These are phyloP conservation scores for Scheffersomyces illinoinensis DNA, from an alignment of 1,139 yeast genomes.

Conservation along the genomic window DNA sequence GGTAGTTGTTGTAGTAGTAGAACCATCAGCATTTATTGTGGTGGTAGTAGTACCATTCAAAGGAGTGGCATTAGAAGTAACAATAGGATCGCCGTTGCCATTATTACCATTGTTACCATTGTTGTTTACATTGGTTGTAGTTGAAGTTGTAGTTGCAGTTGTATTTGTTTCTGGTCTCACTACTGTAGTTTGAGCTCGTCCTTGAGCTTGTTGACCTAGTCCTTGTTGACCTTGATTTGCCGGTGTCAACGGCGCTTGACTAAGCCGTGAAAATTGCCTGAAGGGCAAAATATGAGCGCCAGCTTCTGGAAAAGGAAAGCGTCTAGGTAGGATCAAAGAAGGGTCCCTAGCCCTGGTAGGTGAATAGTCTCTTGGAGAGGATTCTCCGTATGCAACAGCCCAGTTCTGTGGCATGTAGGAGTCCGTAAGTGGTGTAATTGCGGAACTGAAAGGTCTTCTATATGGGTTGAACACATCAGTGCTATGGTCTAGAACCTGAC, in stretches of 20 bases:
- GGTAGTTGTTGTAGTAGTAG: neutral
- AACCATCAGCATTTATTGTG: neutral
- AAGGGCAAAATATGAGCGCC: slow-evolving; percentile 1
- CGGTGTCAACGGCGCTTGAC: neutral
- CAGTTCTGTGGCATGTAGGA: slow-evolving; percentile 40
- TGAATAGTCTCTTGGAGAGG: slow-evolving; percentile 1
- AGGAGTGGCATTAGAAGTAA: neutral
- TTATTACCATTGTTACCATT: neutral
- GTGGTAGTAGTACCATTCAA: neutral
- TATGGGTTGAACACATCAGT: slow-evolving; percentile 40
- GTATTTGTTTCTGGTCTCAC: neutral
- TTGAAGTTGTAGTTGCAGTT: no score
- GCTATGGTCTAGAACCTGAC: slow-evolving; percentile 29
- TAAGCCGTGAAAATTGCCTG: neutral
- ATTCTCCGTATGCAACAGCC: slow-evolving; percentile 25
- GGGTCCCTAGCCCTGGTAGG: slow-evolving; percentile 12
- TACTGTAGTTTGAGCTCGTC: neutral
- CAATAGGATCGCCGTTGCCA: neutral
- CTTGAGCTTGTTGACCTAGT: neutral
- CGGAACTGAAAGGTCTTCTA: slow-evolving; percentile 37
- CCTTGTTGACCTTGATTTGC: neutral
- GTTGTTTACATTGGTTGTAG: neutral
- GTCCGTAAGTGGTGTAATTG: slow-evolving; percentile 46
- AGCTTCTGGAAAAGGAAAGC: slow-evolving; percentile 30
- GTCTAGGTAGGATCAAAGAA: slow-evolving; percentile 23